phyloP scores from a whole-genome alignment of 2,329 filamentous ascomycete genomes.

The Cercospora sojina region DNA sequence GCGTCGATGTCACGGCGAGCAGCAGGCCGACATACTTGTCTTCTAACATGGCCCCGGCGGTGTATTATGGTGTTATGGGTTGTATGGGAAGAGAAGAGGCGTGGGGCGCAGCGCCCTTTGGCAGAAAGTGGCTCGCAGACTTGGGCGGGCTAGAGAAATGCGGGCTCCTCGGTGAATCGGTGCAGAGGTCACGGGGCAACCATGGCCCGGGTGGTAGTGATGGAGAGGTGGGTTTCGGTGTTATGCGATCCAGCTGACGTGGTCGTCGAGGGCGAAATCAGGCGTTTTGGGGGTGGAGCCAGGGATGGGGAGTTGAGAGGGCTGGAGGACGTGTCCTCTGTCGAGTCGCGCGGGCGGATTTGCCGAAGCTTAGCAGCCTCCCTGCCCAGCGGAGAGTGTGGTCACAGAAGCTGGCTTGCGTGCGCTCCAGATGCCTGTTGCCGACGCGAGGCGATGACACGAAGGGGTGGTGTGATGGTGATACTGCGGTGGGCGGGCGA shows the following conservation, averaged over 20 bases:
- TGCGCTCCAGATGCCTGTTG: background rate
- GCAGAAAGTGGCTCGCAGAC: constrained; percentile 12
- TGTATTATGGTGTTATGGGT: background rate
- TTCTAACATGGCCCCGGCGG: constrained; percentile 32
- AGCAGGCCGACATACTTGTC: constrained; percentile 73
- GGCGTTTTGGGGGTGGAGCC: constrained; percentile 3
- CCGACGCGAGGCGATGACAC: background rate
- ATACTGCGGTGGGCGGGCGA: background rate
- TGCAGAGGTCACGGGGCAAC: background rate
- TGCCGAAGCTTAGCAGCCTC: constrained; percentile 9
- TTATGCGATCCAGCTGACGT: constrained; percentile 1
- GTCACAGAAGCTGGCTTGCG: background rate
- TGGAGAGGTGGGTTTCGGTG: background rate
- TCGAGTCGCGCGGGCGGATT: constrained; percentile 7
- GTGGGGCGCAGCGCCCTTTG: constrained; percentile 1
- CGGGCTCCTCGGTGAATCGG: background rate
- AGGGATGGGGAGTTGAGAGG: constrained; percentile 1
- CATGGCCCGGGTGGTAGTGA: constrained; percentile 4
- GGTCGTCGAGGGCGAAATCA: background rate
- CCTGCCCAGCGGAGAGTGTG: background rate
- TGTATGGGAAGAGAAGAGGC: background rate
- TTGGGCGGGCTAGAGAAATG: background rate
- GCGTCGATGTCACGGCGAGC: constrained; percentile 70
- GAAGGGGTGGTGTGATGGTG: background rate
- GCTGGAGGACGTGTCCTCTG: constrained; percentile 9